Conservation (phyloP, 1,139 yeast species). For the Candida tropicalis region DNA sequence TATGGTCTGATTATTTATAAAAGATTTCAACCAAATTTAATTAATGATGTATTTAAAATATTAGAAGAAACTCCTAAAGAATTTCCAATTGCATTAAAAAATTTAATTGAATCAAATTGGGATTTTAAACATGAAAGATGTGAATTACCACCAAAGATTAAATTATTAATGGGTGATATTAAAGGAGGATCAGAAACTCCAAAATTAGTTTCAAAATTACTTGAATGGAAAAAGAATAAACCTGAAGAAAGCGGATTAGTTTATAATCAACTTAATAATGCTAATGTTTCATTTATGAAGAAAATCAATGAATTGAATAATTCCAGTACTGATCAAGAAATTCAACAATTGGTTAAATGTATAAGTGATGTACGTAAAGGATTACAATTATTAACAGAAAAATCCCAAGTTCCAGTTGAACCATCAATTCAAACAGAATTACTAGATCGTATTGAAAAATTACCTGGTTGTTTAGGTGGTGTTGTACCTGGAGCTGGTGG, state of each 20-base stretch:
- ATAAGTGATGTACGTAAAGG: slow-evolving; percentile 53
- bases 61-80: slow-evolving; percentile 12
- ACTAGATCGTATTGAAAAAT: slow-evolving; percentile 57
- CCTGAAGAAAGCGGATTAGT: slow-evolving; percentile 53
- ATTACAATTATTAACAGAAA: slow-evolving; percentile 59
- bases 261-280: slow-evolving; percentile 56
- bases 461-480: slow-evolving; percentile 85
- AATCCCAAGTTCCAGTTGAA: slow-evolving; percentile 85
- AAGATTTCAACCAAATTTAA: slow-evolving; percentile 63
- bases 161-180: slow-evolving; percentile 89
- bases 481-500: slow-evolving; percentile 99
- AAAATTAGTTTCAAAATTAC: slow-evolving; percentile 75
- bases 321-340: background rate
- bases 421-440: slow-evolving; percentile 75
- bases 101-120: slow-evolving; percentile 60
- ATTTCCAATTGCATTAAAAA: slow-evolving; percentile 26
- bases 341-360: slow-evolving; percentile 21
- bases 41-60: slow-evolving; percentile 39
- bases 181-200: slow-evolving; percentile 94
- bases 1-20: slow-evolving; percentile 85
- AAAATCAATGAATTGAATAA: slow-evolving; percentile 40
- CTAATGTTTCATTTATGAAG: slow-evolving; percentile 60
- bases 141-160: slow-evolving; percentile 65
- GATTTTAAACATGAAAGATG: slow-evolving; percentile 54
- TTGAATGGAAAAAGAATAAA: slow-evolving; percentile 63